Conservation (phyloP, 306 rosid genomes). For the Quercus robur region DNA sequence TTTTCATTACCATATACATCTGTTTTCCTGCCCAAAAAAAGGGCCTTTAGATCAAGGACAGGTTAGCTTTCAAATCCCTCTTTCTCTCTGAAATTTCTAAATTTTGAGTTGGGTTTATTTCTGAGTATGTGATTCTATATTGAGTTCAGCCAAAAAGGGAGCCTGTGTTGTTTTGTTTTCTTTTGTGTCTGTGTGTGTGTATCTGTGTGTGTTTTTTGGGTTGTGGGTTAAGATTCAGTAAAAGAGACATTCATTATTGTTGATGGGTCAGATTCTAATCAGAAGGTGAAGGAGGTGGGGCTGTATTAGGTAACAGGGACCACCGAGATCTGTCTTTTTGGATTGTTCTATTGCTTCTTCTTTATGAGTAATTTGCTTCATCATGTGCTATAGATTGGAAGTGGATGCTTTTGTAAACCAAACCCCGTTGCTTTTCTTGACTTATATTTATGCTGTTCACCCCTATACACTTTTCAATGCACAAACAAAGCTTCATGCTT, state of each 20-base stretch:
- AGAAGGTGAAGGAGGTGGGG: background rate
- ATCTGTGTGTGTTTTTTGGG: no score
- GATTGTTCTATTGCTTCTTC: constrained; percentile 3
- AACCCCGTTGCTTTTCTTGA: constrained; percentile 17
- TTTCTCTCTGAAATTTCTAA: background rate
- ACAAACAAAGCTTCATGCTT: background rate
- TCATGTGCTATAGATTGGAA: constrained; percentile 21
- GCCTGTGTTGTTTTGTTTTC: constrained; percentile 4
- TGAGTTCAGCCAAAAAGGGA: background rate
- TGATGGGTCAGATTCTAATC: constrained; percentile 5
- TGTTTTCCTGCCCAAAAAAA: background rate
- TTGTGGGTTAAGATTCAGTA: background rate
- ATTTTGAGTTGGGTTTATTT: background rate
- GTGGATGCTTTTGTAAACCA: constrained; percentile 15
- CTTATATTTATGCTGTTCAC: background rate
- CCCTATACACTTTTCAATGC: background rate
- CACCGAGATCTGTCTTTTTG: constrained; percentile 24
- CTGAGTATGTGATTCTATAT: background rate
- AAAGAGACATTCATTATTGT: constrained; percentile 16
- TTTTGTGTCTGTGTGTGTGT: background rate
- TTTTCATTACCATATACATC: background rate
- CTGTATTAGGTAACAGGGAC: constrained; percentile 19
- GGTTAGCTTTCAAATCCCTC: background rate
- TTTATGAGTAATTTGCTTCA: constrained; percentile 14
- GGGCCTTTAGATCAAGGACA: background rate